These are phyloP conservation scores for Amanita rubescens DNA, from an alignment of 768 basidiomycete genomes.

Conservation along the genomic window DNA sequence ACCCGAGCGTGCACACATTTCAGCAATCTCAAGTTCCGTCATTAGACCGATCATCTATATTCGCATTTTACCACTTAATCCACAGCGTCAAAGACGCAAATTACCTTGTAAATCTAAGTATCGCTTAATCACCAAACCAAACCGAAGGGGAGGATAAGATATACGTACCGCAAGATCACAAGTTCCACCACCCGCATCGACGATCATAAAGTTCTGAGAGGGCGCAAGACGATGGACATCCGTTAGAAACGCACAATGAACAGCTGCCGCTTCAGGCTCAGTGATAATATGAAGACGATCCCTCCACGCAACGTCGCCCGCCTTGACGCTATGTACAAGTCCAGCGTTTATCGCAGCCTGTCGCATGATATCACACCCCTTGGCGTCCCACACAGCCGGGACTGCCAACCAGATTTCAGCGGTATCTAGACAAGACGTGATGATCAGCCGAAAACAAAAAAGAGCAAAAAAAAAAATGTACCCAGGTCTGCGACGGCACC, in stretches of 20 bases:
- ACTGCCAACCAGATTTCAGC: constrained; percentile 85
- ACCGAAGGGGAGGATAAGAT: background rate
- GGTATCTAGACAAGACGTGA: constrained; percentile 41
- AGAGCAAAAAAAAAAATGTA: constrained; percentile 31
- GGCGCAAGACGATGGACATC: constrained; percentile 72
- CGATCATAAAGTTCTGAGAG: constrained; percentile 82
- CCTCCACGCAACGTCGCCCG: constrained; percentile 69
- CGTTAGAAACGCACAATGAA: constrained; percentile 79
- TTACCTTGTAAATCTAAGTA: constrained; percentile 4
- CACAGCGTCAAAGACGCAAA: background rate
- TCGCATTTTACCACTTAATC: constrained; percentile 12
- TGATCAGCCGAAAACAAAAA: background rate
- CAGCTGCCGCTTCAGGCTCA: constrained; percentile 81
- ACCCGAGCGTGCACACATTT: constrained; percentile 82
- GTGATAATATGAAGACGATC: constrained; percentile 82
- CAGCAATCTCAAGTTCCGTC: constrained; percentile 78
- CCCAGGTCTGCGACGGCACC: constrained; percentile 81
- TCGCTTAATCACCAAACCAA: background rate
- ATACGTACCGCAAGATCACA: constrained; percentile 53
- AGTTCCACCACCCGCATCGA: constrained; percentile 84
- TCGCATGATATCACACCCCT: constrained; percentile 79
- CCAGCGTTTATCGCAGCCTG: constrained; percentile 77
- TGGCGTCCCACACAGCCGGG: constrained; percentile 87
- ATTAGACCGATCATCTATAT: constrained; percentile 69
- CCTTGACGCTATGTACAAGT: constrained; percentile 62